Conservation (phyloP, 1,284 basidiomycete genomes). For the Malassezia vespertilionis region DNA sequence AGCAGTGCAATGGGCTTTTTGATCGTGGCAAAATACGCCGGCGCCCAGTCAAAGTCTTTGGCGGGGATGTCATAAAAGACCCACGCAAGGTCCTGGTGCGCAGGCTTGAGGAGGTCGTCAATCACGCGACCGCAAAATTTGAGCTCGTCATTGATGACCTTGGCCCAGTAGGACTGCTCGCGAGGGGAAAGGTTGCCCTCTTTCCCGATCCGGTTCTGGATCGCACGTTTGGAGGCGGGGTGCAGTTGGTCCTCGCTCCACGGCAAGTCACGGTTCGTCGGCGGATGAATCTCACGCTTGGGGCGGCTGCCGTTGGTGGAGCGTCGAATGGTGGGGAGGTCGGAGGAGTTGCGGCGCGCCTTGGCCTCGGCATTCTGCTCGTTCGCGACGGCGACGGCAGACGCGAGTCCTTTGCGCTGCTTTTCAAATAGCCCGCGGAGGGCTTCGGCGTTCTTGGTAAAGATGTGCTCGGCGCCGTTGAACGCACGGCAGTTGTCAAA, state of each 20-base stretch:
- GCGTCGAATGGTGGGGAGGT: conserved; percentile 66
- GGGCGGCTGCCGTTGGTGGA: conserved; percentile 61
- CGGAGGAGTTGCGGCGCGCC: conserved; percentile 60
- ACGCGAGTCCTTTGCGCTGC: conserved; percentile 52
- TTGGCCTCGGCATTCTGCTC: conserved; percentile 15
- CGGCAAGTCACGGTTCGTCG: conserved; percentile 77
- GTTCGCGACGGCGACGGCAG: conserved; percentile 50
- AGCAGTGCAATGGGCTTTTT: conserved; percentile 79
- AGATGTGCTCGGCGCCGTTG: conserved; percentile 75
- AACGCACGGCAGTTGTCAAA: conserved; percentile 81
- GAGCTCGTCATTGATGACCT: conserved; percentile 67
- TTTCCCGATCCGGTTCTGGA: conserved; percentile 19
- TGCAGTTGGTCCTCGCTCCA: conserved; percentile 58
- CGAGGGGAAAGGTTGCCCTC: conserved; percentile 29
- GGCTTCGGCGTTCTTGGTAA: conserved; percentile 67
- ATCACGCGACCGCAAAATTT: conserved; percentile 69
- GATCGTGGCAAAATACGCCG: conserved; percentile 76
- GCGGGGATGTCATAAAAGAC: conserved; percentile 91
- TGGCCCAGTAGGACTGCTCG: conserved; percentile 56
- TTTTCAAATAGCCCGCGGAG: conserved; percentile 79
- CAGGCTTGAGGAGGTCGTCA: conserved; percentile 64
- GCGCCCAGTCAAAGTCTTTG: conserved; percentile 62
- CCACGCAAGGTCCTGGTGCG: conserved; percentile 61
- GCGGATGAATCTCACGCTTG: conserved; percentile 92
- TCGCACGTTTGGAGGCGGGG: conserved; percentile 16